Base-by-base conservation (phyloP, 1,139 yeast species). In the Yamadazyma triangularis region DNA sequence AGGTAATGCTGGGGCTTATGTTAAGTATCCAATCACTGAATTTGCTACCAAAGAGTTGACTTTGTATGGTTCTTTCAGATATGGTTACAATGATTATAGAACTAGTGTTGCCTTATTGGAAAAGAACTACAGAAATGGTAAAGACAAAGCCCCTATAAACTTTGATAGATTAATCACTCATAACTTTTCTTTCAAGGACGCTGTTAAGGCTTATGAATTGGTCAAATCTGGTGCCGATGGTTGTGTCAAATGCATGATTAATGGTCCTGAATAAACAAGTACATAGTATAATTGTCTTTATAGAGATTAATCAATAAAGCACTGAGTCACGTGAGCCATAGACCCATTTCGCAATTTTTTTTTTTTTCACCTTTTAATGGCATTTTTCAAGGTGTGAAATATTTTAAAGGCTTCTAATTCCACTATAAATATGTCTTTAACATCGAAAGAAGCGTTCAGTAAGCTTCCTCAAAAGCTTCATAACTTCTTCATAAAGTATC, bases 1-100 rank as follows among this genome's bases (percentile, higher is more conserved):
- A 24, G 94, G 93, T 25, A 82, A 81, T 68, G 86, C 91, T 13
- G 72, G 71, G 28, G 79, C 77, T 28, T 64, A 70, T 36, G 76
- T 82, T 35, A 64, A 64, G 33, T 79, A 87, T 70, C 95, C 95
- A 35, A 77, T 87, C 49, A 75, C 84, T 25, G 79, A 74, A 40
- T 65, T 85, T 42, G 75, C 80, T 21, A 75, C 76, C 40, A 82
- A 79, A 51, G 95, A 87, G 53, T 58, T 84, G 46, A 67, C 71
- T 1, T 61, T 85, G 50, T 77, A 71, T 50, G 95, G 94, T 23
- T 77, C 81, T 39, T 87, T 86, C 70, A 77, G 96, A 56, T 88
- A 88, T 59, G 78, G 79, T 33, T 79, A 70, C 43, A 81, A 86
- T 40, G 95, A 86, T 56, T 87, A 86, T 65, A 71, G 73, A 44